Percentiles rank a stretch among this genome's conserved stretches.
Evolutionary conservation across 2,329 filamentous ascomycete genomes (phyloP).

Genomic region (Delphinella strobiligena): DNA sequence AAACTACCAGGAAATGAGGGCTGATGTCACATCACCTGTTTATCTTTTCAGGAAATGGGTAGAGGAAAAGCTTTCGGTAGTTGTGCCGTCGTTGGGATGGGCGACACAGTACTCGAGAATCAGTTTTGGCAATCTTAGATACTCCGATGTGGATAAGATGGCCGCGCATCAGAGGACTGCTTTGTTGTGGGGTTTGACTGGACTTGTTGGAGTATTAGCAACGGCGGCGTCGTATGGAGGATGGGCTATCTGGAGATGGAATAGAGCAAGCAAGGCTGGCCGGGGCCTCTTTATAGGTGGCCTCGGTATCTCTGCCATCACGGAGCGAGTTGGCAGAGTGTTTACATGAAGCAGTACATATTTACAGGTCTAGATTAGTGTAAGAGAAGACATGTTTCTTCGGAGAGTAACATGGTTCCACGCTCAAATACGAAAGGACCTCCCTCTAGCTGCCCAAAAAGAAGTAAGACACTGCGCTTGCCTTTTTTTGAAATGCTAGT

Average conservation of each 20-base stretch:
- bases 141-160: slow-evolving; percentile 64
- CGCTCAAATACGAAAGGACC: too few relatives aligned
- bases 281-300: slow-evolving; percentile 3
- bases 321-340: slow-evolving; percentile 12
- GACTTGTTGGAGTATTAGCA: slow-evolving; percentile 31
- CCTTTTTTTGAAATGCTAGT: too few relatives aligned
- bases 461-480: too few relatives aligned
- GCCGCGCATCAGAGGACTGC: slow-evolving; percentile 55
- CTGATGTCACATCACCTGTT: slow-evolving; percentile 62
- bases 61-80: slow-evolving; percentile 70
- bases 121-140: slow-evolving; percentile 86
- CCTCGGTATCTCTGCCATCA: slow-evolving; percentile 5
- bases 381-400: too few relatives aligned
- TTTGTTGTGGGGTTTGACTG: slow-evolving; percentile 27
- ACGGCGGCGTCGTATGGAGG: slow-evolving; percentile 16
- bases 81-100: slow-evolving; percentile 70
- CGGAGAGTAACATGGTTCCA: too few relatives aligned
- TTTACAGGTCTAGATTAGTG: too few relatives aligned
- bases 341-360: slow-evolving; percentile 12
- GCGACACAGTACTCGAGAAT: slow-evolving; percentile 85
- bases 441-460: too few relatives aligned
- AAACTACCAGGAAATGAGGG: slow-evolving; percentile 91
- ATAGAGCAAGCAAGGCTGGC: slow-evolving; percentile 8
- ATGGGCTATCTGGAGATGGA: slow-evolving; percentile 18
- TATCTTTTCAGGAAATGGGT: slow-evolving; percentile 76